These are phyloP conservation scores for Solanum hybrid DNA, from an alignment of 305 asterid genomes.

Conservation along the genomic window DNA sequence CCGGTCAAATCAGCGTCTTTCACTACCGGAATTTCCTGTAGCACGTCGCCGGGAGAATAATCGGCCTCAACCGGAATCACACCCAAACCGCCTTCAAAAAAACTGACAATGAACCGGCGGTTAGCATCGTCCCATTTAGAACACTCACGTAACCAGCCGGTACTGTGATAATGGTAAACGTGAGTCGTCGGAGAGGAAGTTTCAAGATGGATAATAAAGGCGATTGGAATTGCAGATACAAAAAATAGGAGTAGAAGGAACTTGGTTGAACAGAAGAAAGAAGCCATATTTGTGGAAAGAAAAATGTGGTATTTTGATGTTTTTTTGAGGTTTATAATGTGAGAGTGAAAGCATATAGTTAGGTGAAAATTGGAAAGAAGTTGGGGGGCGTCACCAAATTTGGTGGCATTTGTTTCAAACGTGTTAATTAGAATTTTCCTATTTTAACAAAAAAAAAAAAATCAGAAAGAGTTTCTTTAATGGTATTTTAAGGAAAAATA, in stretches of 20 bases:
- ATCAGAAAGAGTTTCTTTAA: too few relatives aligned
- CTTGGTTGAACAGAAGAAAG: slow-evolving; percentile 35
- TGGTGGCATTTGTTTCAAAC: background rate
- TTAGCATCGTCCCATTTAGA: slow-evolving; percentile 70
- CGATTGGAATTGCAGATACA: slow-evolving; percentile 68
- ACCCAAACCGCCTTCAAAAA: slow-evolving; percentile 80
- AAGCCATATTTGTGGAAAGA: slow-evolving; percentile 29
- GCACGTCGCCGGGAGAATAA: slow-evolving; percentile 2
- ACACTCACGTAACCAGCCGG: slow-evolving; percentile 79
- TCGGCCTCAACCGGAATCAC: slow-evolving; percentile 33
- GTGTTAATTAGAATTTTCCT: background rate
- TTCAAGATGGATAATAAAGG: slow-evolving; percentile 55
- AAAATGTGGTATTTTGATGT: background rate
- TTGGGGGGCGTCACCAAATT: background rate
- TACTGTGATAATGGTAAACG: slow-evolving; percentile 53
- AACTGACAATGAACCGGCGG: slow-evolving; percentile 74
- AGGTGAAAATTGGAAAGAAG: background rate
- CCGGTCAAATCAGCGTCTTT: slow-evolving; percentile 44
- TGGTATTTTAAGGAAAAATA: background rate
- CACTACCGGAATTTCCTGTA: slow-evolving; percentile 59
- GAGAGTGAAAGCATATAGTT: background rate
- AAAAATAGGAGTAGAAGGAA: slow-evolving; percentile 36
- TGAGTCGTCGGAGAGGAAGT: slow-evolving; percentile 50
- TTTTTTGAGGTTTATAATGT: background rate
- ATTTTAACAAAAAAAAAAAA: too few relatives aligned